Percentiles rank a stretch among this genome's conserved stretches.
Conservation (phyloP, 1,139 yeast species). For the Wickerhamomyces sp. region DNA sequence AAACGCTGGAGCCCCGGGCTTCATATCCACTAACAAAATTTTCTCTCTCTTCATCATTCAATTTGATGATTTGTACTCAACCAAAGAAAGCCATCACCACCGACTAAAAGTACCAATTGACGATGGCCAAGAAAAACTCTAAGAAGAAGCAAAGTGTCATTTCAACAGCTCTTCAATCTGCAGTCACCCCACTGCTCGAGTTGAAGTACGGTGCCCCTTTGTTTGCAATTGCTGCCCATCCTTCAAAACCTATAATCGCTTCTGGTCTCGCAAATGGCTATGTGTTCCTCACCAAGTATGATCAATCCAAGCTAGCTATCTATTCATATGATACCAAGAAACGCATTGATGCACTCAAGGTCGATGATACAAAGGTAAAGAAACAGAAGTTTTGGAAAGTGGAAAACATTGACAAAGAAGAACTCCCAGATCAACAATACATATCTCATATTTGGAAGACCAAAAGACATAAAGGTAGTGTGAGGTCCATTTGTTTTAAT, state of each 20-base stretch:
- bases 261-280: slow-evolving; percentile 82
- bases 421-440: slow-evolving; percentile 27
- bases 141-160: slow-evolving; percentile 10
- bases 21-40: neutral
- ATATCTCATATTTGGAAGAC: slow-evolving; percentile 69
- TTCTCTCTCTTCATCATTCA: neutral
- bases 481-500: slow-evolving; percentile 65
- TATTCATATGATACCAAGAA: slow-evolving; percentile 20
- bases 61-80: neutral
- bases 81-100: neutral
- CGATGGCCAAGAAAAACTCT: slow-evolving; percentile 7
- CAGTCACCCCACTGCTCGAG: slow-evolving; percentile 42
- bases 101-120: neutral
- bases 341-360: slow-evolving; percentile 23
- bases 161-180: slow-evolving; percentile 11
- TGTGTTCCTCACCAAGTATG: slow-evolving; percentile 52
- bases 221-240: slow-evolving; percentile 79
- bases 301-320: slow-evolving; percentile 40
- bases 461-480: slow-evolving; percentile 85
- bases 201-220: slow-evolving; percentile 54
- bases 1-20: neutral
- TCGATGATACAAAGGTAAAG: slow-evolving; percentile 22
- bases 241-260: slow-evolving; percentile 57
- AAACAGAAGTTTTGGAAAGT: slow-evolving; percentile 47
- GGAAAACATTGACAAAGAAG: slow-evolving; percentile 29